Evolutionary conservation across 2,329 filamentous ascomycete species (phyloP), one percentile per base, ranked within the genome.

Genomic region (Colletotrichum spaethianum): DNA sequence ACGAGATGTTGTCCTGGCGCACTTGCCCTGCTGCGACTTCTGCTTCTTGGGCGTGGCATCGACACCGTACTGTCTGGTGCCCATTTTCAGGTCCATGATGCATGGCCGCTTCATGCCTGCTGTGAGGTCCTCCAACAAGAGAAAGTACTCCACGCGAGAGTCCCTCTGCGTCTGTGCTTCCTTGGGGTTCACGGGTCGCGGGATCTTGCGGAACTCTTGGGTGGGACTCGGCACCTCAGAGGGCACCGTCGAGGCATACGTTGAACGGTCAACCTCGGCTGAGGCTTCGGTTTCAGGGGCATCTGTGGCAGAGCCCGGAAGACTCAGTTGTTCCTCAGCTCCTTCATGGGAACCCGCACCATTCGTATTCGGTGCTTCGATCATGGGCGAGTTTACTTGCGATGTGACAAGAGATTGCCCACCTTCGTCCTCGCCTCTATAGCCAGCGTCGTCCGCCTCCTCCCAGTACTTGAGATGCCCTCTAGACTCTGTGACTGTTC

Each of bases 81-180:
- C 96, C 96, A 99, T 99, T 81, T 99, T 99, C 74, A 99, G 86
- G 80, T 99, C 96, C 82, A 99, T 93, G 72, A 99, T 97, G 82
- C 96, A 98, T 6, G 96, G 96, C 62, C 93, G 92, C 79, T 94
- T 95, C 96, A 99, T 98, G 42, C 96, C 96, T 2, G 96, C 94
- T 1, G 96, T 99, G 59, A 99, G 88, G 80, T 99, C 96, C 82
- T 99, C 96, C 12, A 99, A 85, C 0, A 99, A 87, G 18, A 99
- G 86, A 80, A 99, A 99, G 79, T 96, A 97, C 77, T 98, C 94
- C 5, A 97, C 93, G 40, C 96, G 91, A 3, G 86, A 87, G 68
- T 90, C 87, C 18, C 83, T 84, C 77, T 86, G 86, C 14, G 87
- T 88, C 77, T 93, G 92, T 1, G 93, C 93, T 79, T 94, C 92